A percentile compares a stretch with the other conserved stretches of the same genome.
Evolutionary conservation across 1,139 yeast species (phyloP).

Genomic region (Yamadazyma friedrichii): DNA sequence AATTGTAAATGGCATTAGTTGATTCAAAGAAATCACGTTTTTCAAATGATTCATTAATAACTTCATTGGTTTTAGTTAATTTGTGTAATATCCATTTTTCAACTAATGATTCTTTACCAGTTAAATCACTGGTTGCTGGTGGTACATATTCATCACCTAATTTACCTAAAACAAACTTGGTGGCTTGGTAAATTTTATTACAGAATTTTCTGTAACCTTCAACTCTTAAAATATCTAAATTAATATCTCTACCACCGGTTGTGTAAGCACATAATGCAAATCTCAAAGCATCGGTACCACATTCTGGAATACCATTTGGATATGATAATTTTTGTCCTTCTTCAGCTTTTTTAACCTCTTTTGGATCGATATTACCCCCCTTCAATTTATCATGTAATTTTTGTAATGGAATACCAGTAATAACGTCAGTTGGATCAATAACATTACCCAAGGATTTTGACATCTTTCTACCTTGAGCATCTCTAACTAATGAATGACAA

Average conservation of each 20-base stretch:
- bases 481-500: constrained; percentile 98
- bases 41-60: constrained; percentile 66
- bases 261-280: constrained; percentile 98
- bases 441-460: constrained; percentile 97
- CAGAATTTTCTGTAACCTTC: constrained; percentile 99
- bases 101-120: constrained; percentile 87
- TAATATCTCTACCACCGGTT: constrained; percentile 98
- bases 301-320: constrained; percentile 97
- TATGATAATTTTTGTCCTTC: constrained; percentile 86
- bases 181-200: constrained; percentile 98
- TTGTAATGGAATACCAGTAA: constrained; percentile 79
- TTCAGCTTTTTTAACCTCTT: constrained; percentile 83
- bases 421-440: constrained; percentile 92
- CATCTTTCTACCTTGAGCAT: constrained; percentile 99
- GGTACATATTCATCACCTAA: constrained; percentile 87
- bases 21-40: constrained; percentile 87
- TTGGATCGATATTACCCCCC: constrained; percentile 85
- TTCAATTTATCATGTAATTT: constrained; percentile 75
- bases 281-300: constrained; percentile 98
- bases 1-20: constrained; percentile 83
- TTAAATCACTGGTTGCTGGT: constrained; percentile 56
- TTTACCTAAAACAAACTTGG: constrained; percentile 92
- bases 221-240: constrained; percentile 92
- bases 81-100: constrained; percentile 96
- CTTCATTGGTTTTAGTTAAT: constrained; percentile 67